These are phyloP conservation scores for Aegilops tauschii DNA, from an alignment of 176 grass and related monocot species.

Conservation along the genomic window DNA sequence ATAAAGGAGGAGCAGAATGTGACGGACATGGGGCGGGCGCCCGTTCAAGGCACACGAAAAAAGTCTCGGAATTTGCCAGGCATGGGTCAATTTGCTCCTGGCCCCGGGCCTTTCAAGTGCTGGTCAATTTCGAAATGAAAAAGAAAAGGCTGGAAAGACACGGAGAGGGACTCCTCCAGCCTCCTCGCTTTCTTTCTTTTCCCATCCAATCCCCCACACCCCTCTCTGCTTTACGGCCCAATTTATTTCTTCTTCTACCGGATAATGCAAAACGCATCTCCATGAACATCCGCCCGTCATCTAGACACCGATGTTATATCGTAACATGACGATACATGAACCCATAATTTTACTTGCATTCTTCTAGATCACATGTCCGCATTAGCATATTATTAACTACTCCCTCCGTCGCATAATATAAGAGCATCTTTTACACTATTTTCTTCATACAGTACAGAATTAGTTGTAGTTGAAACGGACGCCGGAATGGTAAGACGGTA, in stretches of 20 bases:
- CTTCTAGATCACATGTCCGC: not conserved
- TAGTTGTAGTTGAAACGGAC: no score
- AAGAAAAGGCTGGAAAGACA: conserved; percentile 58
- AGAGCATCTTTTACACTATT: no score
- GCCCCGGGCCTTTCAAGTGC: conserved; percentile 44
- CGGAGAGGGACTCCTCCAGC: conserved; percentile 45
- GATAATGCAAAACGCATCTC: conserved; percentile 1
- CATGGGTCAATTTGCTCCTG: conserved; percentile 12
- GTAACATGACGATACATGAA: not conserved
- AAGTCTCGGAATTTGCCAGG: not conserved
- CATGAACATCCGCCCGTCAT: not conserved
- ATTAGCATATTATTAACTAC: not conserved
- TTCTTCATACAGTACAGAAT: no score
- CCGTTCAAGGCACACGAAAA: conserved; percentile 38
- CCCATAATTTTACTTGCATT: not conserved
- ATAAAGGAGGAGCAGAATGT: not conserved
- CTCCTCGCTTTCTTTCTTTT: conserved; percentile 35
- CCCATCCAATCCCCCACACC: not conserved
- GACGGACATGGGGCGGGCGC: conserved; percentile 14
- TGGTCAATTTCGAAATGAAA: conserved; percentile 77
- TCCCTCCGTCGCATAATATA: no score
- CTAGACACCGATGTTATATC: not conserved
- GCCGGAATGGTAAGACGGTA: no score
- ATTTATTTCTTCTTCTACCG: not conserved
- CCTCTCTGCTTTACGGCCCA: not conserved